phyloP scores from a whole-genome alignment of 2,329 filamentous ascomycete genomes.

The Ascomycota sp. region DNA sequence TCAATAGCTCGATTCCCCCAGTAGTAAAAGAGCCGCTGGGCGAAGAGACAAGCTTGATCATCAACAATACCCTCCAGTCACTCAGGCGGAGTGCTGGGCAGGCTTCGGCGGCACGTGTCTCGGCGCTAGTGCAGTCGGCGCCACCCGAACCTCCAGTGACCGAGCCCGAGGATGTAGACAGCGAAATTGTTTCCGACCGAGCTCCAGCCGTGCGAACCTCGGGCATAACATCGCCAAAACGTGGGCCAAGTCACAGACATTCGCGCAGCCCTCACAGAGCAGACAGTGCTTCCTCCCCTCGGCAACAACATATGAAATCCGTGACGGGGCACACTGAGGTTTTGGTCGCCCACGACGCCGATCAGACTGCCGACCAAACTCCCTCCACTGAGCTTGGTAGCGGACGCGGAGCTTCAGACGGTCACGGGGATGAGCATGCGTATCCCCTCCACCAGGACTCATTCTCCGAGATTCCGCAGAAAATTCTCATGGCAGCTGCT shows the following conservation, averaged over 20 bases:
- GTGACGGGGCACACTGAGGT: constrained; percentile 8
- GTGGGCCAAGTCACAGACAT: constrained; percentile 9
- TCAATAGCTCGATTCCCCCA: constrained; percentile 13
- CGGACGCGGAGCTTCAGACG: too few relatives aligned
- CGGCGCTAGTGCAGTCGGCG: constrained; percentile 2
- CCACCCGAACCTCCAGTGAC: neutral
- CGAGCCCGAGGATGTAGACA: neutral
- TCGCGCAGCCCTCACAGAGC: constrained; percentile 16
- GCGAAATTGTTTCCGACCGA: constrained; percentile 3
- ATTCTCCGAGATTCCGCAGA: constrained; percentile 35
- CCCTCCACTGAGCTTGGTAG: neutral
- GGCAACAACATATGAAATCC: constrained; percentile 13
- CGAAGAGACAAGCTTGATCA: constrained; percentile 34
- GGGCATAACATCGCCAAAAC: constrained; percentile 5
- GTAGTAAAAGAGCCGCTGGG: constrained; percentile 24
- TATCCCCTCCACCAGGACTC: constrained; percentile 27
- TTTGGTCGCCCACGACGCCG: neutral
- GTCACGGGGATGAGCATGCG: neutral
- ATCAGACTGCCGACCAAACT: constrained; percentile 1
- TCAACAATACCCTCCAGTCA: constrained; percentile 32
- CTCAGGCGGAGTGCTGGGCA: constrained; percentile 15
- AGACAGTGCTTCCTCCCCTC: constrained; percentile 10
- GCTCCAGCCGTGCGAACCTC: constrained; percentile 5
- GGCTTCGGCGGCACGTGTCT: constrained; percentile 2
- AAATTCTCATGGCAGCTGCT: constrained; percentile 27